Conservation (phyloP, 305 asterid genomes). For the Fraxinus sp. region DNA sequence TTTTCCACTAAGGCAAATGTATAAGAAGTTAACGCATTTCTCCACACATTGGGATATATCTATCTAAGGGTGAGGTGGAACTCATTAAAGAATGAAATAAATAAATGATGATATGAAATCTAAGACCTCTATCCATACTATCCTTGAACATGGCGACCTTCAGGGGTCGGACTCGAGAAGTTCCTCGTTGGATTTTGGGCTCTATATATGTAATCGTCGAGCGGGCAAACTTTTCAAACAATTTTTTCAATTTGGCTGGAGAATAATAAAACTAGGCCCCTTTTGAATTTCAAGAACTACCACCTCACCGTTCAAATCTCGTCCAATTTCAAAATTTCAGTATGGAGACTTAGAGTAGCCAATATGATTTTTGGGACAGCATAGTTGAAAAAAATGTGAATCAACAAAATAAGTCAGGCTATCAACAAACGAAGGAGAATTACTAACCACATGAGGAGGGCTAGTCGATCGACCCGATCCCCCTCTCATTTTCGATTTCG, state of each 20-base stretch:
- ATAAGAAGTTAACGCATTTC: not conserved
- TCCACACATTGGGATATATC: not conserved
- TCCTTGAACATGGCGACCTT: not conserved
- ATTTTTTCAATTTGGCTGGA: not conserved
- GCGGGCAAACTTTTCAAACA: not conserved
- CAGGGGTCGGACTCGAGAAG: not conserved
- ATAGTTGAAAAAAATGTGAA: not conserved
- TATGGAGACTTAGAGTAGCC: not conserved
- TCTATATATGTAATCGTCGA: too few species aligned
- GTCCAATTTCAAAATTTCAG: not conserved
- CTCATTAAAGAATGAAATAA: too few species aligned
- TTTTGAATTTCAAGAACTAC: not conserved
- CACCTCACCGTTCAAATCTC: too few species aligned
- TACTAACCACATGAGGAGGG: not conserved
- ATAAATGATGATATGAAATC: not conserved
- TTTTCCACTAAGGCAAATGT: not conserved
- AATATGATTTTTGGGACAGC: not conserved
- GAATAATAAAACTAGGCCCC: not conserved
- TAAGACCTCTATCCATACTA: not conserved
- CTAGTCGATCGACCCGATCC: not conserved
- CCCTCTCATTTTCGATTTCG: not conserved
- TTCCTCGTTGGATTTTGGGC: not conserved
- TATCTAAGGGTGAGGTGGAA: not conserved
- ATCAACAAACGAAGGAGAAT: not conserved
- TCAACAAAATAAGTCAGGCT: not conserved